Conservation (phyloP, 495 filamentous ascomycete genomes). For the Astrocystis sublimbata region DNA sequence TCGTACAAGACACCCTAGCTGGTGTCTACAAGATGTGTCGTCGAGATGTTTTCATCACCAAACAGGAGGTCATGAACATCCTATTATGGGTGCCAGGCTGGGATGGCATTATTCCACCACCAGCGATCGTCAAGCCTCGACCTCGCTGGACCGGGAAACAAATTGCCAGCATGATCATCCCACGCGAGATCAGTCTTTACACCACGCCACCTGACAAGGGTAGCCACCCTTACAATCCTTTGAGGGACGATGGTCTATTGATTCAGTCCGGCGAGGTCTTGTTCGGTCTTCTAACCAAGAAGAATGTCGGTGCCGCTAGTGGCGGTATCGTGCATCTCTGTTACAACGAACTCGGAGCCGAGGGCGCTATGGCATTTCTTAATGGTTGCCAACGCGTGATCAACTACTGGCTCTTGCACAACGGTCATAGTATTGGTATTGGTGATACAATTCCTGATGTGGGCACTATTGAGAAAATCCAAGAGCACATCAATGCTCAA, state of each 20-base stretch:
- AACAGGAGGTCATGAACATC: constrained; percentile 90
- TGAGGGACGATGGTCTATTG: constrained; percentile 77
- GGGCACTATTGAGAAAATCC: constrained; percentile 76
- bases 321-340: constrained; percentile 93
- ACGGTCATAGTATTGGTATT: constrained; percentile 97
- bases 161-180: constrained; percentile 90
- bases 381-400: constrained; percentile 91
- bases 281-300: constrained; percentile 89
- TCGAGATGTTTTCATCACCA: constrained; percentile 85
- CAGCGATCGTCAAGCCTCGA: constrained; percentile 86
- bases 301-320: constrained; percentile 82
- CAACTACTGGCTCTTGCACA: constrained; percentile 96
- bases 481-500: constrained; percentile 71
- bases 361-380: constrained; percentile 90
- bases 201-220: constrained; percentile 56
- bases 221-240: constrained; percentile 52
- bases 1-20: constrained; percentile 95
- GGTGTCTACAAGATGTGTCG: constrained; percentile 96
- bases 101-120: constrained; percentile 91
- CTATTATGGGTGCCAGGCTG: constrained; percentile 97
- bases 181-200: constrained; percentile 77
- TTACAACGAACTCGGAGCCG: constrained; percentile 86
- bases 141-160: constrained; percentile 99
- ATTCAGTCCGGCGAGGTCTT: constrained; percentile 87
- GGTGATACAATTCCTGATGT: constrained; percentile 95